Evolutionary conservation across 179 eudicot species (phyloP), one percentile per base, ranked within the genome.

Genomic region (Spinacia oleracea): DNA sequence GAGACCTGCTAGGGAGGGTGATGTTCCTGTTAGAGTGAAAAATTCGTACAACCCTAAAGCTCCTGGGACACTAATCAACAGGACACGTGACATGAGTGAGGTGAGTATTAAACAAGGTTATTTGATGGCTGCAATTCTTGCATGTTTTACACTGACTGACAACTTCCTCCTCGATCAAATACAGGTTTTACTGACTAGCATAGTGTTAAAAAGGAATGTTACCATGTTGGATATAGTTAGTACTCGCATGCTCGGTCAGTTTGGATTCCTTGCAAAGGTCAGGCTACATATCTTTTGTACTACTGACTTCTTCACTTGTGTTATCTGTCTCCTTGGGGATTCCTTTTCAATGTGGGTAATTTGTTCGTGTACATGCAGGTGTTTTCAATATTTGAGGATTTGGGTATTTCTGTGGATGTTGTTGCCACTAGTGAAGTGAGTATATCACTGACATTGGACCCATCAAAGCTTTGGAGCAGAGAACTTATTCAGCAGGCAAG

Each of bases 371-470:
- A 29, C 1, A 1, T 79, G 81, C 86, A 94, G 98, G 98, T 94
- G 23, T 94, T 94, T 82, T 80, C 98, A 45, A 93, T 75, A 70
- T 94, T 93, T 80, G 93, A 94, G 81, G 97, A 93, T 79, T 79
- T 94, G 79, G 98, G 97, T 65, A 94, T 94, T 80, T 94, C 98
- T 58, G 98, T 94, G 75, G 98, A 94, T 91, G 98, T 93, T 66
- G 97, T 94, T 56, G 98, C 98, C 60, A 94, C 98, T 58, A 94
- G 98, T 88, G 98, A 94, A 88, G 98, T 94, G 74, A 94, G 98
- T 82, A 91, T 93, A 75, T 94, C 98, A 48, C 86, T 94, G 81
- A 92, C 98, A 38, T 83, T 94, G 82, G 98, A 94, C 81, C 98
- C 98, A 56, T 94, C 98, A 34, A 94, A 94, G 89, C 94, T 94